Percentiles rank a stretch among this genome's conserved stretches.
These are phyloP conservation scores for Saccharomyces hybrid DNA, from an alignment of 1,139 yeast species.

Conservation along the genomic window DNA sequence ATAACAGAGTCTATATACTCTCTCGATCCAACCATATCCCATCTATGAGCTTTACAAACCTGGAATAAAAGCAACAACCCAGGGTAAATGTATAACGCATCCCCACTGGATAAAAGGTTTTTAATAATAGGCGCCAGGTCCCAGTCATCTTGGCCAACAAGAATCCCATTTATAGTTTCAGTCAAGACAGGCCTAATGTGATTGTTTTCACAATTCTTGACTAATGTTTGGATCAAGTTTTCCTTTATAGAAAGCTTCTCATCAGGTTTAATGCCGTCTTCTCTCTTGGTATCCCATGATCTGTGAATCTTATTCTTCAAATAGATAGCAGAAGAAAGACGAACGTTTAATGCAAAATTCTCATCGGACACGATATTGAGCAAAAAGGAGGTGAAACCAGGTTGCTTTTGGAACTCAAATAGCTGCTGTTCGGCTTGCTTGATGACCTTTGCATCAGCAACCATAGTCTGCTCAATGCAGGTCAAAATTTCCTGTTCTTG, in stretches of 20 bases:
- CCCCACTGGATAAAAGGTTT: slow-evolving; percentile 41
- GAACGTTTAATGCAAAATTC: slow-evolving; percentile 41
- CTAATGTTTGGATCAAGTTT: slow-evolving; percentile 44
- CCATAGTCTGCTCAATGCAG: slow-evolving; percentile 75
- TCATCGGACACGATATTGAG: slow-evolving; percentile 47
- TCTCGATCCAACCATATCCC: slow-evolving; percentile 45
- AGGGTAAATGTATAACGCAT: slow-evolving; percentile 47
- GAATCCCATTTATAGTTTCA: slow-evolving; percentile 58
- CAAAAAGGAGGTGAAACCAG: slow-evolving; percentile 53
- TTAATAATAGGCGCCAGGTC: slow-evolving; percentile 28
- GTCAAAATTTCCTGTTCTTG: slow-evolving; percentile 60
- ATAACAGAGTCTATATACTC: slow-evolving; percentile 43
- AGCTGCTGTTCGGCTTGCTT: slow-evolving; percentile 65
- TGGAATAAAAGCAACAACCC: slow-evolving; percentile 53
- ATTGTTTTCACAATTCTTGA: slow-evolving; percentile 34
- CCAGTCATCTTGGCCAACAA: slow-evolving; percentile 43
- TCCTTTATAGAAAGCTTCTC: slow-evolving; percentile 52
- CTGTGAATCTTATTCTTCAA: slow-evolving; percentile 56
- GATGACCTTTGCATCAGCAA: slow-evolving; percentile 57
- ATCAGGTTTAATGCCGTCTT: slow-evolving; percentile 40
- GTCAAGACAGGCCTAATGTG: slow-evolving; percentile 53
- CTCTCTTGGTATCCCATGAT: slow-evolving; percentile 44
- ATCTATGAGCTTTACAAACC: slow-evolving; percentile 51
- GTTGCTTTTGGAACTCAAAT: slow-evolving; percentile 44
- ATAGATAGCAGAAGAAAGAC: slow-evolving; percentile 58